phyloP scores from a whole-genome alignment of 2,329 filamentous ascomycete genomes.

The Alternaria sp. region DNA sequence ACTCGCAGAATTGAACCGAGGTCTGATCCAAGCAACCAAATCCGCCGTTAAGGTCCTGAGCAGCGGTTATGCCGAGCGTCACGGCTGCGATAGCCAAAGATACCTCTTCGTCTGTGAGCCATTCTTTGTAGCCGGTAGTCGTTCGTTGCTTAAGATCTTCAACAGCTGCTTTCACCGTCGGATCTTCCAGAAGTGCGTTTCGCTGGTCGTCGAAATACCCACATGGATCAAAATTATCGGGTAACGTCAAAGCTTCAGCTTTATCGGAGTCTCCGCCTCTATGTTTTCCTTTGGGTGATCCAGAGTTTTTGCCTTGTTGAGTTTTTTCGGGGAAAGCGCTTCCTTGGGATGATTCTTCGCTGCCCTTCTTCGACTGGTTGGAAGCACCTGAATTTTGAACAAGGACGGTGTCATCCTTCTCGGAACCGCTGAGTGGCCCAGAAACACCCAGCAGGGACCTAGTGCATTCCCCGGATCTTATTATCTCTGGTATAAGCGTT shows the following conservation, averaged over 20 bases:
- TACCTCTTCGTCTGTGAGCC: constrained; percentile 10
- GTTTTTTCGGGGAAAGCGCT: background rate
- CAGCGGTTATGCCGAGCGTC: constrained; percentile 18
- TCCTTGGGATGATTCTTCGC: background rate
- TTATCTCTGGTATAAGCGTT: background rate
- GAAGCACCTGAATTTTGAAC: background rate
- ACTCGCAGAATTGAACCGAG: background rate
- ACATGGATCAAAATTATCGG: background rate
- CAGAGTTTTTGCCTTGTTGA: background rate
- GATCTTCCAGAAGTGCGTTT: background rate
- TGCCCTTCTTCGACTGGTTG: background rate
- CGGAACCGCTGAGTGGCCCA: no score
- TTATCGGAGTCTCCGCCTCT: background rate
- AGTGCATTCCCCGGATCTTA: background rate
- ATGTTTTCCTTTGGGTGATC: background rate
- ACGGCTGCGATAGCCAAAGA: constrained; percentile 20
- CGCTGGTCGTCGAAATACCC: background rate
- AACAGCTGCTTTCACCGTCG: background rate
- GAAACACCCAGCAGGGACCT: background rate
- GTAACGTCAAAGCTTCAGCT: background rate
- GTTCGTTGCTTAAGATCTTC: background rate
- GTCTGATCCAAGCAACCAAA: constrained; percentile 11
- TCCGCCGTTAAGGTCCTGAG: constrained; percentile 10
- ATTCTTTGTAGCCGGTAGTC: background rate
- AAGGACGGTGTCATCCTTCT: no score